Conservation (phyloP, 2,329 filamentous ascomycete genomes). For the Niveomyces coronatus region DNA sequence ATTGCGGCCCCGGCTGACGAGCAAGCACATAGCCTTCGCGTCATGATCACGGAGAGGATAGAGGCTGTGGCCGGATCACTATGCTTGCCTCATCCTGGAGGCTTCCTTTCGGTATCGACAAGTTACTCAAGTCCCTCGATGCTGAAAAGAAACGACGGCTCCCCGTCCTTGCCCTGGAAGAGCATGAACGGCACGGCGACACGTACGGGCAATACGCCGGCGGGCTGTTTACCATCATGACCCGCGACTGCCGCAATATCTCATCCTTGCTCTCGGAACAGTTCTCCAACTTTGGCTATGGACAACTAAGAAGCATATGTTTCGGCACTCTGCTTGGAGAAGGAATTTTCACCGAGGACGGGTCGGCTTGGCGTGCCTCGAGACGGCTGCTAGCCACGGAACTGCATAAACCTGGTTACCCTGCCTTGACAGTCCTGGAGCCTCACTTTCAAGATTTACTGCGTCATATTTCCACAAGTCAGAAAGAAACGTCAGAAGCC, state of each 20-base stretch:
- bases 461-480: neutral
- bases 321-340: constrained; percentile 3
- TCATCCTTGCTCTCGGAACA: constrained; percentile 3
- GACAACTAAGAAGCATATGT: constrained; percentile 3
- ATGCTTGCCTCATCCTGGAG: constrained; percentile 5
- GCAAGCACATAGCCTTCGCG: neutral
- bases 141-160: neutral
- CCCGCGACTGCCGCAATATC: constrained; percentile 4
- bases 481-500: neutral
- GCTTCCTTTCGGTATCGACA: constrained; percentile 7
- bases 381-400: constrained; percentile 3
- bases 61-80: constrained; percentile 5
- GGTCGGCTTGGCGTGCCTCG: constrained; percentile 1
- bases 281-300: constrained; percentile 3
- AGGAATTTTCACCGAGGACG: constrained; percentile 4
- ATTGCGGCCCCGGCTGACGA: neutral
- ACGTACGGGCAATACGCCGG: constrained; percentile 6
- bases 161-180: constrained; percentile 2
- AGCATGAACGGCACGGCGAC: constrained; percentile 2
- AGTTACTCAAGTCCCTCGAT: constrained; percentile 1
- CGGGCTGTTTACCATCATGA: constrained; percentile 4
- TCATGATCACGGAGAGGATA: constrained; percentile 4
- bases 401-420: constrained; percentile 4
- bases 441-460: constrained; percentile 4
- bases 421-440: neutral